These are phyloP conservation scores for Fraxinus sp. DNA, from an alignment of 305 asterid genomes.

Conservation along the genomic window DNA sequence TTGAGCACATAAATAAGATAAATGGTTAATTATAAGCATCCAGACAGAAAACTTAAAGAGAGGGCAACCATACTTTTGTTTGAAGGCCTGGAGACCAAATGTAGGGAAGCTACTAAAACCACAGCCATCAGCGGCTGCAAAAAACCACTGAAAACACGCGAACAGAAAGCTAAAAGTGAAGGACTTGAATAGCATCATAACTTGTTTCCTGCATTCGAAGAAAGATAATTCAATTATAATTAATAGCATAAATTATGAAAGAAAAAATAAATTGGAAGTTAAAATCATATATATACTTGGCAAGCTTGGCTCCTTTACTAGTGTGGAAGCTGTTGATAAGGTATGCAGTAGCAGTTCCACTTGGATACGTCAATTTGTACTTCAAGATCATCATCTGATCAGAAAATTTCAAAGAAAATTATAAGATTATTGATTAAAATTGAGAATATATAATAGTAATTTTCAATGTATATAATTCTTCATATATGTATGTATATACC, in stretches of 20 bases:
- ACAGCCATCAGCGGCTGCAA: slow-evolving; percentile 50
- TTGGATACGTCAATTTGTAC: slow-evolving; percentile 70
- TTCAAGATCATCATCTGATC: slow-evolving; percentile 59
- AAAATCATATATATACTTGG: slow-evolving; percentile 35
- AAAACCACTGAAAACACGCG: slow-evolving; percentile 51
- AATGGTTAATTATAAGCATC: neutral
- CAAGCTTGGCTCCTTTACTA: slow-evolving; percentile 63
- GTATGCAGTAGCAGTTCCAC: slow-evolving; percentile 77
- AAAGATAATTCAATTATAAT: neutral
- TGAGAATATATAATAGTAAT: neutral
- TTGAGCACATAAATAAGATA: neutral
- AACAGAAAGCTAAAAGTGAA: too few relatives aligned
- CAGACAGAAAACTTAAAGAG: slow-evolving; percentile 31
- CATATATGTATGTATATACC: slow-evolving; percentile 24
- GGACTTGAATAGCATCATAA: too few relatives aligned
- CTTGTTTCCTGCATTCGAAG: slow-evolving; percentile 38
- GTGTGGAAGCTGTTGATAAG: slow-evolving; percentile 80
- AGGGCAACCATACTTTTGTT: slow-evolving; percentile 21
- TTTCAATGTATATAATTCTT: neutral
- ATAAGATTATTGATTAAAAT: neutral
- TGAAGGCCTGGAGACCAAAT: slow-evolving; percentile 48
- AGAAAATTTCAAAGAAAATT: neutral
- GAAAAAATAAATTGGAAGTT: neutral
- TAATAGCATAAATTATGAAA: neutral
- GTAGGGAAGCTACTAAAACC: slow-evolving; percentile 59